These are phyloP conservation scores for Mycena sanguinolenta DNA, from an alignment of 768 basidiomycete genomes.

Conservation along the genomic window DNA sequence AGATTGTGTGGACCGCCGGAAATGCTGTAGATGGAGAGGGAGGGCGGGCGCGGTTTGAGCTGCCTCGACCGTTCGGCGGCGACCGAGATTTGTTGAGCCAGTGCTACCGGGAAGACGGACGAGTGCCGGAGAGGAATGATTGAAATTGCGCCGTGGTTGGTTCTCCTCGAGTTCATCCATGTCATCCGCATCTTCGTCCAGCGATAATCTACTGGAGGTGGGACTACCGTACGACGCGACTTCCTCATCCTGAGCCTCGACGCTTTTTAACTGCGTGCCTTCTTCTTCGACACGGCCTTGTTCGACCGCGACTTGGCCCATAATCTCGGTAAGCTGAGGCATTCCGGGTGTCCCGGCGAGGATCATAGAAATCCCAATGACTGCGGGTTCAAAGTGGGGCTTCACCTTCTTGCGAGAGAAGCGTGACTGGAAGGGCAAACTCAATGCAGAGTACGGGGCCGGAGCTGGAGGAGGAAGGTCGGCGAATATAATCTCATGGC, in stretches of 20 bases:
- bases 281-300: constrained; percentile 86
- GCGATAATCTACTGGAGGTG: constrained; percentile 35
- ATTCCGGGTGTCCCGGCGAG: constrained; percentile 83
- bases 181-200: constrained; percentile 61
- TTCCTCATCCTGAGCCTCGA: constrained; percentile 63
- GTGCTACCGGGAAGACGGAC: constrained; percentile 28
- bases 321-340: constrained; percentile 78
- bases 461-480: constrained; percentile 79
- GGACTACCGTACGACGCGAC: constrained; percentile 45
- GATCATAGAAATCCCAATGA: constrained; percentile 89
- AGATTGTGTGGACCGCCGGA: constrained; percentile 69
- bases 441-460: constrained; percentile 76
- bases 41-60: constrained; percentile 84
- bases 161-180: constrained; percentile 46
- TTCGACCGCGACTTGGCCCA: constrained; percentile 89
- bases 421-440: constrained; percentile 61
- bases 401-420: constrained; percentile 76
- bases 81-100: constrained; percentile 41
- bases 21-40: constrained; percentile 68
- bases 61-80: constrained; percentile 68
- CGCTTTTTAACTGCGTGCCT: constrained; percentile 61
- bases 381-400: constrained; percentile 76
- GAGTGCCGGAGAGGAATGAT: constrained; percentile 30
- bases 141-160: constrained; percentile 31
- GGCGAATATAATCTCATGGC: constrained; percentile 97